Evolutionary conservation across 768 basidiomycete species (phyloP).

Genomic region (Cystofilobasidium ferigula): DNA sequence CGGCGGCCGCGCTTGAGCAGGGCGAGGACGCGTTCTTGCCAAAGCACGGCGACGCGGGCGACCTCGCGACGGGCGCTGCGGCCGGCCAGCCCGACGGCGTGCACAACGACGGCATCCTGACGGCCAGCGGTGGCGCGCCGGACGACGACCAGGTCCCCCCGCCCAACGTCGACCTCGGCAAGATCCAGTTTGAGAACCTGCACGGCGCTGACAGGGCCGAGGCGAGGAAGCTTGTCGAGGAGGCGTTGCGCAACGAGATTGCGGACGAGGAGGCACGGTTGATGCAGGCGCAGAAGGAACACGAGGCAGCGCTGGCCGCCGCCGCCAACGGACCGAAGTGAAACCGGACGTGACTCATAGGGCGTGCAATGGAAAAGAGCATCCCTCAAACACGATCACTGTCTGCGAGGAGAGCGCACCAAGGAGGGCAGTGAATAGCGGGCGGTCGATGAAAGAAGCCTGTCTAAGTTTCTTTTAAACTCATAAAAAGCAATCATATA

Average conservation of each 20-base stretch:
- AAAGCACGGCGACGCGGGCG: slow-evolving; percentile 15
- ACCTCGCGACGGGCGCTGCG: slow-evolving; percentile 6
- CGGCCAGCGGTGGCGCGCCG: neutral
- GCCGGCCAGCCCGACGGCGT: neutral
- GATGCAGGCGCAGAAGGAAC: neutral
- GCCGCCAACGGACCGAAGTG: too few species aligned
- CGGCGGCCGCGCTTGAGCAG: slow-evolving; percentile 7
- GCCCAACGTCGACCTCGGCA: neutral
- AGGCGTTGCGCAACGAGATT: slow-evolving; percentile 14
- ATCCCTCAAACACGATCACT: too few species aligned
- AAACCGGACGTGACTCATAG: too few species aligned
- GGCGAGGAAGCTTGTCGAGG: slow-evolving; percentile 1
- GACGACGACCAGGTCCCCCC: neutral
- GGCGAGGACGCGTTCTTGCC: slow-evolving; percentile 17
- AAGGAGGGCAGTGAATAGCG: too few species aligned
- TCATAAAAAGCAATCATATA: too few species aligned
- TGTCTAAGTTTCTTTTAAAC: too few species aligned
- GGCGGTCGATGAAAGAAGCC: too few species aligned
- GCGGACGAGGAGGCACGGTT: slow-evolving; percentile 1
- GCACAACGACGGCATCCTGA: neutral
- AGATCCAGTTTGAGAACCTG: slow-evolving; percentile 4
- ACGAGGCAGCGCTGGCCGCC: too few species aligned
- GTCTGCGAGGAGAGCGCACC: too few species aligned
- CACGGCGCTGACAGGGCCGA: slow-evolving; percentile 6
- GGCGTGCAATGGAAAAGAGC: too few species aligned